Base-by-base conservation (phyloP, 225 moss, liverwort and hornwort species). In the Physcomitrellopsis africana region DNA sequence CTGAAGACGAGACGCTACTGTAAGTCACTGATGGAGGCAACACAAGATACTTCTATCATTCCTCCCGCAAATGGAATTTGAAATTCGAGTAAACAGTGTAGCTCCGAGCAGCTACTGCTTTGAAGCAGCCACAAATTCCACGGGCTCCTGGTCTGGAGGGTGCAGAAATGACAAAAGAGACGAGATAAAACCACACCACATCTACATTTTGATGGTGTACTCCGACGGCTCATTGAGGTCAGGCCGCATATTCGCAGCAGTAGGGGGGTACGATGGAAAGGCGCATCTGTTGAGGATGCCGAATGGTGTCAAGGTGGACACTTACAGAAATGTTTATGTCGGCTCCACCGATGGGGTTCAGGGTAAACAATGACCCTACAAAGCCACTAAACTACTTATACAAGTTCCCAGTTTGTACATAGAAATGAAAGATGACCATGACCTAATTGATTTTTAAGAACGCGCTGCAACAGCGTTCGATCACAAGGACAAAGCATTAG, bases 241-340 rank as follows among this genome's bases (percentile, higher is more conserved):
- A 10, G 58, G 75, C 0, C 80, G 70, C 5, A 52, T 79, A 9
- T 88, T 88, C 65, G 89, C 82, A n/a, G 54, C 70, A 43, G 70
- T 84, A 37, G 87, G 85, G 53, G 53, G 82, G 5, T 88, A 89
- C 0, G 84, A 92, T 52, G 83, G 82, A 3, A 79, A 77, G 24
- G 55, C 64, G 14, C 80, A 81, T 48, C 48, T 10, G 0, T 45
- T 86, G n/a, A 87, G 79, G 11, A 73, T 68, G 5, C 87, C 82
- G 0, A 80, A 90, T 8, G 77, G 82, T 16, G 87, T 90, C 70
- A 92, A 90, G 80, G 81, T 92, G 4, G 87, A 88, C 76, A 86
- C 82, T 16, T 77, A 70, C 20, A 86, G 90, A 0, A 83, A 85
- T 16, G 87, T 86, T 8, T 90, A 92, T 14, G 72, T 84, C 0